Evolutionary conservation across 1,139 yeast genomes (phyloP).

Genomic region (Blastobotrys elegans): DNA sequence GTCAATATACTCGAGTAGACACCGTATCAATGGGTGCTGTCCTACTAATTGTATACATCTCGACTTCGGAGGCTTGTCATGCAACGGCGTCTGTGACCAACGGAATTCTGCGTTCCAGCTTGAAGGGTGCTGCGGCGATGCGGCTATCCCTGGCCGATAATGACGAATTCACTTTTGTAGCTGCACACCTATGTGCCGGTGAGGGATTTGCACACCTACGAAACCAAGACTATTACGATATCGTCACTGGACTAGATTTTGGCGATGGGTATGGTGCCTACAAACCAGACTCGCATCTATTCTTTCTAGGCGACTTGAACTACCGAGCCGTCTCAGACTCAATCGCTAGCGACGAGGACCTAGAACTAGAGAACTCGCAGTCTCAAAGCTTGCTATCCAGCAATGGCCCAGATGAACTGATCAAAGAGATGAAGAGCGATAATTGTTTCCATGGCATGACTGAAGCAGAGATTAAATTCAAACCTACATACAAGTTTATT

Average conservation of each 20-base stretch:
- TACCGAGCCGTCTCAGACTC: conserved; percentile 42
- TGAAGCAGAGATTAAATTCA: conserved; percentile 58
- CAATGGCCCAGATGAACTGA: conserved; percentile 53
- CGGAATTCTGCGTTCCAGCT: conserved; percentile 56
- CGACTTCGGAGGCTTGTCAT: conserved; percentile 34
- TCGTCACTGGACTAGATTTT: conserved; percentile 54
- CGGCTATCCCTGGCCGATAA: conserved; percentile 41
- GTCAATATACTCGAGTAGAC: conserved; percentile 44
- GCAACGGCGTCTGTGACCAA: conserved; percentile 37
- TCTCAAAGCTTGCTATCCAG: conserved; percentile 4
- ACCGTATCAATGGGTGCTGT: conserved; percentile 57
- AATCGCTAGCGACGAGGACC: background rate
- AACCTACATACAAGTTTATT: conserved; percentile 71
- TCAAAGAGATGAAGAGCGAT: conserved; percentile 37
- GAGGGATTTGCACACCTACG: conserved; percentile 60
- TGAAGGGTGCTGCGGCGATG: conserved; percentile 72
- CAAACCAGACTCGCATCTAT: conserved; percentile 54
- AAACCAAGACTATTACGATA: conserved; percentile 45
- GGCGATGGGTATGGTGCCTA: conserved; percentile 56
- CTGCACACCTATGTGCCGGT: conserved; percentile 69
- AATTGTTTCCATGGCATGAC: conserved; percentile 53
- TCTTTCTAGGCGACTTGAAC: conserved; percentile 80
- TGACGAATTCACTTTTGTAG: conserved; percentile 52
- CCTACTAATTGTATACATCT: conserved; percentile 51
- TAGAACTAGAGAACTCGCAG: background rate